Evolutionary conservation across 2,329 filamentous ascomycete species (phyloP).

Genomic region (Cyclaneusma minus): DNA sequence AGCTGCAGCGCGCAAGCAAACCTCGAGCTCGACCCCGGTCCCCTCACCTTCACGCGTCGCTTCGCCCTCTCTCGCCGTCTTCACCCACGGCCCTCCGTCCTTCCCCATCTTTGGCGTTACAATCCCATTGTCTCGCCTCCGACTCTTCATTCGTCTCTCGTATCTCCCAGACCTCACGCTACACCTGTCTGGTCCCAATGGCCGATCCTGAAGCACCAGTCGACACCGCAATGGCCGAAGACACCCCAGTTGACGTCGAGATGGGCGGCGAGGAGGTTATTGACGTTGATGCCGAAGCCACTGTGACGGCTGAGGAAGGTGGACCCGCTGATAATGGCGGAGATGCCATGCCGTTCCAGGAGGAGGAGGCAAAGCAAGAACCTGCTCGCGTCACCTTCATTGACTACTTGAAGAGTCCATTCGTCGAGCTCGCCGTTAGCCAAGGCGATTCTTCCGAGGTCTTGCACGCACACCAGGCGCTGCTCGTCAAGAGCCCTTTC

Average conservation of each 20-base stretch:
- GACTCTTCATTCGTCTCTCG: no score
- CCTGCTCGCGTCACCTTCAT: slow-evolving; percentile 24
- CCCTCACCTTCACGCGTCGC: no score
- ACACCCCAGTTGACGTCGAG: slow-evolving; percentile 10
- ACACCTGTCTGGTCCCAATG: no score
- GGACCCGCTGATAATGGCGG: slow-evolving; percentile 6
- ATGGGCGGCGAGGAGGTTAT: slow-evolving; percentile 13
- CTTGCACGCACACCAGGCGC: slow-evolving; percentile 64
- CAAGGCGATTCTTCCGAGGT: slow-evolving; percentile 40
- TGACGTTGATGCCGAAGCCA: slow-evolving; percentile 11
- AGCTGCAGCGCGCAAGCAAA: no score
- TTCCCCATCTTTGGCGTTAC: no score
- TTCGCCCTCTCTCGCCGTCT: no score
- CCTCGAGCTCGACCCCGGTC: no score
- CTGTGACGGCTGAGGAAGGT: slow-evolving; percentile 1
- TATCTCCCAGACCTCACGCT: no score
- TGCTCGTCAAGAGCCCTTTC: slow-evolving; percentile 60
- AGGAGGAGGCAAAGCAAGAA: slow-evolving; percentile 7
- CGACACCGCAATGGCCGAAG: slow-evolving; percentile 6
- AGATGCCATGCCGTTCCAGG: slow-evolving; percentile 8
- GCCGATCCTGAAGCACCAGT: slow-evolving; percentile 8
- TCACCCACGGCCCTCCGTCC: no score
- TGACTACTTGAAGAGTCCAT: slow-evolving; percentile 50
- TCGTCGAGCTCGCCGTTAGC: slow-evolving; percentile 54
- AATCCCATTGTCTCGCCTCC: no score